phyloP scores from a whole-genome alignment of 805 yeast species.

The Wickerhamiella azymoides region DNA sequence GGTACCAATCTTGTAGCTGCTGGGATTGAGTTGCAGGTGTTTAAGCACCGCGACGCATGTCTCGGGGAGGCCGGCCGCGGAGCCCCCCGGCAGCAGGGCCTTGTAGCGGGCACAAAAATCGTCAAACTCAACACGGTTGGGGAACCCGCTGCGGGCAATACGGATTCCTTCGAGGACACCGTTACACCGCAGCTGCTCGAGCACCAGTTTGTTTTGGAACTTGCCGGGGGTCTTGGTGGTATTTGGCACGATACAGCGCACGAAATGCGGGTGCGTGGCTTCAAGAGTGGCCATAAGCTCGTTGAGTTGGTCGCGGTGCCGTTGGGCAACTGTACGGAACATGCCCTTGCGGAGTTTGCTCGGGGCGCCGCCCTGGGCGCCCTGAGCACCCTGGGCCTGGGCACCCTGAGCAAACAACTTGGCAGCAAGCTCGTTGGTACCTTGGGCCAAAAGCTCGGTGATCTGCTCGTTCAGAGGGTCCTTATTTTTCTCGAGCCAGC shows the following conservation, averaged over 20 bases:
- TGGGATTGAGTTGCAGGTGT: constrained; percentile 44
- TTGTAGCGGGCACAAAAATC: constrained; percentile 67
- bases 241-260: constrained; percentile 90
- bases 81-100: constrained; percentile 36
- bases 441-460: constrained; percentile 42
- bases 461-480: constrained; percentile 81
- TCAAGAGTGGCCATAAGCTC: constrained; percentile 58
- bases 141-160: constrained; percentile 94
- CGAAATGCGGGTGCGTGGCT: constrained; percentile 88
- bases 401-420: constrained; percentile 31
- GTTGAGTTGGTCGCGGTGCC: constrained; percentile 73
- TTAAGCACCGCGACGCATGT: constrained; percentile 56
- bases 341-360: constrained; percentile 26
- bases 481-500: constrained; percentile 88
- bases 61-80: constrained; percentile 37
- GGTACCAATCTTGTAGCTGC: constrained; percentile 51
- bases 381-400: constrained; percentile 3
- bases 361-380: constrained; percentile 13
- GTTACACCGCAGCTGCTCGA: constrained; percentile 85
- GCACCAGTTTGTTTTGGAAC: constrained; percentile 62
- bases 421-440: constrained; percentile 43
- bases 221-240: constrained; percentile 51
- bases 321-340: constrained; percentile 69
- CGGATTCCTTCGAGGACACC: constrained; percentile 98
- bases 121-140: constrained; percentile 74